These are phyloP conservation scores for Galeopsis tetrahit DNA, from an alignment of 257 asterid species.

Conservation along the genomic window DNA sequence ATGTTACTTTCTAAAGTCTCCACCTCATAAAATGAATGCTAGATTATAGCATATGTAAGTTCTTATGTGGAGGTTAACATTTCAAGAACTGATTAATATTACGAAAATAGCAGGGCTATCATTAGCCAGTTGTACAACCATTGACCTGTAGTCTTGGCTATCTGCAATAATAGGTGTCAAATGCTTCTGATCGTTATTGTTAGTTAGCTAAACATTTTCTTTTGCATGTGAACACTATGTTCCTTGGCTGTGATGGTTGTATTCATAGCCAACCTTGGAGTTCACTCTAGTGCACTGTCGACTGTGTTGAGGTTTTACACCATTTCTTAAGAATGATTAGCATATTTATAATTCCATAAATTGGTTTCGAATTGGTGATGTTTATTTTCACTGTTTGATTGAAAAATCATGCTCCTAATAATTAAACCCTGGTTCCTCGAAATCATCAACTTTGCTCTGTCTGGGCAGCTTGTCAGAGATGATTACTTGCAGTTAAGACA, in stretches of 20 bases:
- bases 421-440: constrained; percentile 26
- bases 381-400: constrained; percentile 24
- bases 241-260: constrained; percentile 19
- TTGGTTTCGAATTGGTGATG: constrained; percentile 19
- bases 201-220: constrained; percentile 11
- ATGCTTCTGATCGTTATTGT: constrained; percentile 19
- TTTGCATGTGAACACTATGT: constrained; percentile 1
- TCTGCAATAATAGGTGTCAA: constrained; percentile 12
- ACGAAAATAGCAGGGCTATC: constrained; percentile 15
- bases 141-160: constrained; percentile 13
- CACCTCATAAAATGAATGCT: neutral
- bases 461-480: constrained; percentile 80
- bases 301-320: constrained; percentile 19
- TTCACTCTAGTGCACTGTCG: constrained; percentile 15
- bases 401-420: constrained; percentile 7
- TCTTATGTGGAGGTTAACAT: constrained; percentile 1
- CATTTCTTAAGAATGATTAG: constrained; percentile 16
- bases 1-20: neutral
- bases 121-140: constrained; percentile 4
- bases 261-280: constrained; percentile 26
- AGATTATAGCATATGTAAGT: neutral
- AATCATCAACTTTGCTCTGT: constrained; percentile 36
- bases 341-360: neutral
- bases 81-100: neutral
- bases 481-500: constrained; percentile 84